These are phyloP conservation scores for Acacia crassicarpa DNA, from an alignment of 306 rosid species.

Conservation along the genomic window DNA sequence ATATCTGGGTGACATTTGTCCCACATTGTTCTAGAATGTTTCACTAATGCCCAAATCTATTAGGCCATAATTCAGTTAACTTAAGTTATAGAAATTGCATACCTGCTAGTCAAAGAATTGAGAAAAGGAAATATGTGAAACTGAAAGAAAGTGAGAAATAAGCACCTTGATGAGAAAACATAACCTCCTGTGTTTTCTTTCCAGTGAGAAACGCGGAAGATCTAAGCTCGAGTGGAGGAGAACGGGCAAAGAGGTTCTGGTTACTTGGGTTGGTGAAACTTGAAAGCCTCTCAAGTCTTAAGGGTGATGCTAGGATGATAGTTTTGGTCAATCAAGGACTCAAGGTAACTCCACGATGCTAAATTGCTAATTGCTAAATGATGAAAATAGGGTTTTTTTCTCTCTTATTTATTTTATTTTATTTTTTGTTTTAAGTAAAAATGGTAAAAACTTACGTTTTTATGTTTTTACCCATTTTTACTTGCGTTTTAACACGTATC, in stretches of 20 bases:
- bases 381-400: no score
- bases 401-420: no score
- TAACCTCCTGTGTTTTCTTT: not conserved
- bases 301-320: not conserved
- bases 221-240: not conserved
- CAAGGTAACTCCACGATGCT: not conserved
- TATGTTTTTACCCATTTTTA: no score
- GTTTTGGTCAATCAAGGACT: not conserved
- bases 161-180: not conserved
- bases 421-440: no score
- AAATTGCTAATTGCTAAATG: not conserved
- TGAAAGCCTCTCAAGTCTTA: not conserved
- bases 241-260: not conserved
- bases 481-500: no score
- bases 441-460: no score
- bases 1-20: no score
- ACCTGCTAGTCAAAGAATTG: not conserved
- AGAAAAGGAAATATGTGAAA: not conserved
- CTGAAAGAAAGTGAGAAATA: not conserved
- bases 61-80: no score
- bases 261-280: not conserved
- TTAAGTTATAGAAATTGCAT: no score
- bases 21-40: no score
- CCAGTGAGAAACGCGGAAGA: not conserved
- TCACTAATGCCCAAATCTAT: no score